These are phyloP conservation scores for Cutaneotrichosporon sp. DNA, from an alignment of 1,284 basidiomycete genomes.

Conservation along the genomic window DNA sequence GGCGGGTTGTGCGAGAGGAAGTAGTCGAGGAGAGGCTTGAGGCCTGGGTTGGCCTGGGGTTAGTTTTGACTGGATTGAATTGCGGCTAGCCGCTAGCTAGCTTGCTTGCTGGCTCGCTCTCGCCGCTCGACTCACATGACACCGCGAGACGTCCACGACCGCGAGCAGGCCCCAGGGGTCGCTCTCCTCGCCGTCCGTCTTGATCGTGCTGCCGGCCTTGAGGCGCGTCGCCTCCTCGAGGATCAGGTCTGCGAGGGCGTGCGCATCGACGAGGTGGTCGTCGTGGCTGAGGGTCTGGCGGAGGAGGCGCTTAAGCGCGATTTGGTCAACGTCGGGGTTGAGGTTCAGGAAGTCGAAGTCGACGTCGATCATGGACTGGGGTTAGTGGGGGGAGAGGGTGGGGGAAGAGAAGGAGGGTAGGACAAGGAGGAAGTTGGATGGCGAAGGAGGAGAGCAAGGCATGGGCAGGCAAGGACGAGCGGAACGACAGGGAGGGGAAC, in stretches of 20 bases:
- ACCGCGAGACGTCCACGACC: constrained; percentile 74
- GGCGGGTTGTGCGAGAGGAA: constrained; percentile 58
- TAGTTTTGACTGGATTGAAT: constrained; percentile 5
- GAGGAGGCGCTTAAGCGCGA: constrained; percentile 77
- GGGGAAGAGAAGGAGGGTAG: too few relatives aligned
- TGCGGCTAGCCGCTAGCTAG: too few relatives aligned
- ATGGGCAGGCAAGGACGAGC: too few relatives aligned
- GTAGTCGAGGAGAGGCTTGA: constrained; percentile 72
- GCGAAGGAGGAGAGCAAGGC: too few relatives aligned
- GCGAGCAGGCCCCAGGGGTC: constrained; percentile 85
- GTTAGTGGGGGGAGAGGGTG: background rate
- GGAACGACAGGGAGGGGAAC: too few relatives aligned
- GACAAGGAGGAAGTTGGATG: too few relatives aligned
- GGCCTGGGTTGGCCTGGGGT: constrained; percentile 65
- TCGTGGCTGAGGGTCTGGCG: constrained; percentile 80
- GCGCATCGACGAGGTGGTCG: constrained; percentile 67
- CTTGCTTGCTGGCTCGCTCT: too few relatives aligned
- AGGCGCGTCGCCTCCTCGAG: constrained; percentile 59
- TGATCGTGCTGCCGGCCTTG: constrained; percentile 74
- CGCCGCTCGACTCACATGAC: constrained; percentile 68
- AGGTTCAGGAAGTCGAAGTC: constrained; percentile 92
- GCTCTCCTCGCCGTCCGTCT: constrained; percentile 83
- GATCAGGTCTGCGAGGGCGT: constrained; percentile 75
- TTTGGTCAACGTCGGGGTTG: constrained; percentile 77
- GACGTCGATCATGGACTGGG: constrained; percentile 70